phyloP scores from a whole-genome alignment of 2,329 filamentous ascomycete species.

The Trematosphaeria pertusa region DNA sequence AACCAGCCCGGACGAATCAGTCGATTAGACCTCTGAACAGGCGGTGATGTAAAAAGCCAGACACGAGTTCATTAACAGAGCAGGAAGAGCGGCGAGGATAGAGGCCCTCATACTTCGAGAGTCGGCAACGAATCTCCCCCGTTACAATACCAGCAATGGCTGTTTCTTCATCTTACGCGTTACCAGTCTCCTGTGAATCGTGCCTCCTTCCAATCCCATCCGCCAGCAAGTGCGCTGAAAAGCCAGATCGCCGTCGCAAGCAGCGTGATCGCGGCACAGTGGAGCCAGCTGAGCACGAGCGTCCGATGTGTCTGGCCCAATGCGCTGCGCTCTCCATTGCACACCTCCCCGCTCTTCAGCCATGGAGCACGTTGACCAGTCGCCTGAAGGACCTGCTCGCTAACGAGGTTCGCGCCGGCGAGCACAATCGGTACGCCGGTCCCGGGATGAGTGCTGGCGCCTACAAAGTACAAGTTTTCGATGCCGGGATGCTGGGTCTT shows the following conservation, averaged over 20 bases:
- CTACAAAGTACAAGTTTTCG: conserved; percentile 70
- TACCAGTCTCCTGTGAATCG: conserved; percentile 12
- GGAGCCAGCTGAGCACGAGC: conserved; percentile 22
- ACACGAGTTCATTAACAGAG: no score
- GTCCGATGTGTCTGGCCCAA: conserved; percentile 27
- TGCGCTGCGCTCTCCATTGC: conserved; percentile 3
- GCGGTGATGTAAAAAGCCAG: no score
- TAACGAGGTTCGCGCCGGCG: conserved; percentile 70
- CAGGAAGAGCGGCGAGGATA: no score
- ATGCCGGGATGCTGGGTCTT: conserved; percentile 62
- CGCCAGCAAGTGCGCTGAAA: background rate
- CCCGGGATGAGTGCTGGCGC: conserved; percentile 77
- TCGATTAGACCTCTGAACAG: no score
- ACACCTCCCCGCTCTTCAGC: conserved; percentile 22
- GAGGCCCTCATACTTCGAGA: no score
- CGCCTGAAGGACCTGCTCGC: conserved; percentile 58
- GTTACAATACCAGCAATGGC: no score
- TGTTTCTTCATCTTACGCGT: no score
- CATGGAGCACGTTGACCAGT: conserved; percentile 50
- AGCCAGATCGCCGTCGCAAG: conserved; percentile 10
- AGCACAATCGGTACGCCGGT: conserved; percentile 78
- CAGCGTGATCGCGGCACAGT: conserved; percentile 21
- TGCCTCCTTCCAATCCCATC: conserved; percentile 14
- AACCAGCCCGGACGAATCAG: no score
- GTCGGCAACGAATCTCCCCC: no score